phyloP scores from a whole-genome alignment of 1,284 basidiomycete species.

The Trichosporon sp. region DNA sequence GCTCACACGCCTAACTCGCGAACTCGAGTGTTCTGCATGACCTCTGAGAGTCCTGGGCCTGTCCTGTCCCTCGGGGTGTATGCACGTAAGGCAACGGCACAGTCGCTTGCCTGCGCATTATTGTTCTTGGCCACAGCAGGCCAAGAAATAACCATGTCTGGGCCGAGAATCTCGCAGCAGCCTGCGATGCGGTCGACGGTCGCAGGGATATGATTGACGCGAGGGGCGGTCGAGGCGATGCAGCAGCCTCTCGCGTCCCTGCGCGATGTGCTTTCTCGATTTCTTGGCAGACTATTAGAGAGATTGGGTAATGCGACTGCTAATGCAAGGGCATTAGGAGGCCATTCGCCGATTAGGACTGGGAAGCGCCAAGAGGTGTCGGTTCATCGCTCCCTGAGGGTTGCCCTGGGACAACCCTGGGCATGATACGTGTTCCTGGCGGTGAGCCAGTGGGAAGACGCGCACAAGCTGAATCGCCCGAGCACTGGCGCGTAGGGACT shows the following conservation, averaged over 20 bases:
- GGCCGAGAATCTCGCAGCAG: background rate
- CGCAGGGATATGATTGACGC: background rate
- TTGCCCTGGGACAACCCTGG: background rate
- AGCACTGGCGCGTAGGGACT: background rate
- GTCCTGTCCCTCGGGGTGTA: background rate
- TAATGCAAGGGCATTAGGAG: background rate
- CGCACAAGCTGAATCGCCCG: background rate
- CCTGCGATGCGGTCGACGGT: background rate
- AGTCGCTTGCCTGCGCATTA: background rate
- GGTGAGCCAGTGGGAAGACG: background rate
- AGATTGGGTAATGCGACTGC: background rate
- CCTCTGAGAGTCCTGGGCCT: background rate
- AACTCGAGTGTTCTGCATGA: too few relatives aligned
- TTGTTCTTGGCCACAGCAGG: background rate
- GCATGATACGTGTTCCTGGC: background rate
- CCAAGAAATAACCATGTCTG: background rate
- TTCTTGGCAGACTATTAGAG: background rate
- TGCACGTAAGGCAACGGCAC: background rate
- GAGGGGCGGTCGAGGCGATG: conserved; percentile 1
- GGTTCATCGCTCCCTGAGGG: background rate
- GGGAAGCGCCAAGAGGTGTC: background rate
- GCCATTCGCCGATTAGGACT: background rate
- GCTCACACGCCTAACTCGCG: background rate
- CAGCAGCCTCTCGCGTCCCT: background rate
- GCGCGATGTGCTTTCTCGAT: background rate